Conservation (phyloP, 2,329 filamentous ascomycete species). For the Nemania sp. region DNA sequence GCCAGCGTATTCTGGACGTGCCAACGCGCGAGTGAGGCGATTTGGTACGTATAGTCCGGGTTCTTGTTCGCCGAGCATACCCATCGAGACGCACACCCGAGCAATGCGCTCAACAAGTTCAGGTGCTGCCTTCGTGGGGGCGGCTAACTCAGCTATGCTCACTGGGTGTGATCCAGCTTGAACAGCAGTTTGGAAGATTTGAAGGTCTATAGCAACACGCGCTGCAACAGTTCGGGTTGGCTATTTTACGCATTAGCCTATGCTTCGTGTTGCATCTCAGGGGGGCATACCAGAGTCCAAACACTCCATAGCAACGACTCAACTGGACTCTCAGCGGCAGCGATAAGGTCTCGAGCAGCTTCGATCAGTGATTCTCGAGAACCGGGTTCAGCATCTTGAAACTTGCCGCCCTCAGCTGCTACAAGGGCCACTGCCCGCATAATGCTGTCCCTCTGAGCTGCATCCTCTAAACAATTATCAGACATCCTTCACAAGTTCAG, state of each 20-base stretch:
- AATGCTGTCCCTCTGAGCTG: conserved; percentile 7
- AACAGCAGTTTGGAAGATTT: conserved; percentile 39
- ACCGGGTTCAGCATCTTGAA: conserved; percentile 18
- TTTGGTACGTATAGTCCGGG: conserved; percentile 37
- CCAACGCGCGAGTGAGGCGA: conserved; percentile 30
- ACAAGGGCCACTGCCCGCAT: not conserved
- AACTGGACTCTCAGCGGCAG: conserved; percentile 35
- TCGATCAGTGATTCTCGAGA: conserved; percentile 31
- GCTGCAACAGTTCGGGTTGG: conserved; percentile 37
- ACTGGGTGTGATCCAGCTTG: conserved; percentile 31
- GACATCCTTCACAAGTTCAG: not conserved
- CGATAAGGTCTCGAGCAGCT: conserved; percentile 32
- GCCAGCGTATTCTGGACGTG: conserved; percentile 28
- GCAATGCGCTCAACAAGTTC: conserved; percentile 37
- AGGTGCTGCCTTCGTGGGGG: conserved; percentile 35
- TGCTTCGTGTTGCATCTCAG: not conserved
- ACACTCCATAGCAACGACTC: conserved; percentile 35
- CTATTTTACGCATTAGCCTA: conserved; percentile 17
- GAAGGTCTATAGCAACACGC: conserved; percentile 40
- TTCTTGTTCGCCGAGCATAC: conserved; percentile 39
- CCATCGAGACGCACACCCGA: conserved; percentile 39
- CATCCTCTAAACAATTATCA: not conserved
- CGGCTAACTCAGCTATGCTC: conserved; percentile 35
- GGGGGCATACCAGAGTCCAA: conserved; percentile 30
- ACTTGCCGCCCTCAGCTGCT: conserved; percentile 21